These are phyloP conservation scores for Suillus hirtellus DNA, from an alignment of 768 basidiomycete genomes.

Conservation along the genomic window DNA sequence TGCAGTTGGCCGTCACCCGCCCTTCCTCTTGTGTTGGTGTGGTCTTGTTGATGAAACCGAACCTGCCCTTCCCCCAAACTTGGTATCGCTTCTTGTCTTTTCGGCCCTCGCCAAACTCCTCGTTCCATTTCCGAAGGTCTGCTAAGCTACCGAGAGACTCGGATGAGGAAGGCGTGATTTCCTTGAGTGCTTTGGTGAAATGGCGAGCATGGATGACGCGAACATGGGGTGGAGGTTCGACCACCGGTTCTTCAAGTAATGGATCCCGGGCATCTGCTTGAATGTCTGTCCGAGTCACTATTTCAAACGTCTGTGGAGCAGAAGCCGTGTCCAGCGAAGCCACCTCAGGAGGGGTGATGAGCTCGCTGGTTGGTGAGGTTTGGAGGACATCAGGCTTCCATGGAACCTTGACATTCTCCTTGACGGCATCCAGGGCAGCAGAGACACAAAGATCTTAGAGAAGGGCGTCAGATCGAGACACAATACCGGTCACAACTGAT, in stretches of 20 bases:
- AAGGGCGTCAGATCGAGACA: constrained; percentile 1
- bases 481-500: constrained; percentile 11
- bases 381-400: constrained; percentile 48
- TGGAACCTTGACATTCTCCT: constrained; percentile 78
- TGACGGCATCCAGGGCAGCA: constrained; percentile 89
- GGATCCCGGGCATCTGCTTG: constrained; percentile 12
- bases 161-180: constrained; percentile 88
- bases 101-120: constrained; percentile 89
- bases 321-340: constrained; percentile 10
- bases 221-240: constrained; percentile 16
- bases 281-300: constrained; percentile 4
- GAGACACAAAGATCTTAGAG: constrained; percentile 84
- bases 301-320: constrained; percentile 2
- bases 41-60: constrained; percentile 72
- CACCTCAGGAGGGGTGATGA: constrained; percentile 8
- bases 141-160: constrained; percentile 75
- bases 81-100: constrained; percentile 64
- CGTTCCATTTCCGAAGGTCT: constrained; percentile 86
- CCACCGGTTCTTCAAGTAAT: constrained; percentile 1
- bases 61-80: constrained; percentile 85
- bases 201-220: constrained; percentile 58
- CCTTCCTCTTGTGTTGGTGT: constrained; percentile 42
- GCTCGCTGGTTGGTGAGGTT: constrained; percentile 8
- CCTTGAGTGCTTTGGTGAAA: constrained; percentile 81
- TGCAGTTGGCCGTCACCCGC: constrained; percentile 35